Percentiles rank a stretch among this genome's conserved stretches.
phyloP scores from a whole-genome alignment of 148 eudicot genomes.

The Beta vulgaris region DNA sequence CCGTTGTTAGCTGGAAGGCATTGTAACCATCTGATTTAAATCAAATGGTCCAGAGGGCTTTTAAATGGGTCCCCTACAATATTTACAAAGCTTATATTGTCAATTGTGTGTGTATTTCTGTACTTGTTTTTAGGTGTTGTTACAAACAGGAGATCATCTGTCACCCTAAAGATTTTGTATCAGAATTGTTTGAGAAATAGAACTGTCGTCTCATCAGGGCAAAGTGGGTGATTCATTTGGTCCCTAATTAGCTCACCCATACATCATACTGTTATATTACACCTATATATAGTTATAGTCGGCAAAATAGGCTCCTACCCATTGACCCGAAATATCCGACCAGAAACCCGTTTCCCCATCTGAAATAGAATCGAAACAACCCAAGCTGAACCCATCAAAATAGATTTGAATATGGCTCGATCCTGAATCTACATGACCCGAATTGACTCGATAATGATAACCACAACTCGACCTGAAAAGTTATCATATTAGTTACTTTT shows the following conservation, averaged over 20 bases:
- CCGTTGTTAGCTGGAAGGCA: conserved; percentile 36
- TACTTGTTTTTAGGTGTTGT: conserved; percentile 9
- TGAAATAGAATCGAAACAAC: too few species aligned
- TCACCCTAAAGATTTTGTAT: conserved; percentile 14
- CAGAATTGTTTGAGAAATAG: background rate
- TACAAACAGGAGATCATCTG: conserved; percentile 10
- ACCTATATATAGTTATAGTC: too few species aligned
- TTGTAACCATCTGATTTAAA: conserved; percentile 25
- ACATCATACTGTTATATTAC: too few species aligned
- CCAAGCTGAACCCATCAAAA: too few species aligned
- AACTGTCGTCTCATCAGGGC: background rate
- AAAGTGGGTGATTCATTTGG: conserved; percentile 11
- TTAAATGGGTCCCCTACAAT: conserved; percentile 1
- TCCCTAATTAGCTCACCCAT: conserved; percentile 8
- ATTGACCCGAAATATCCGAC: too few species aligned
- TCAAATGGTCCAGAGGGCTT: conserved; percentile 18
- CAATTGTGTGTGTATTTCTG: background rate
- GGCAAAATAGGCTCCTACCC: too few species aligned
- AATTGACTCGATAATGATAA: too few species aligned
- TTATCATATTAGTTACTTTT: too few species aligned
- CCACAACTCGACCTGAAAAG: too few species aligned
- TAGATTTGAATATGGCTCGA: too few species aligned
- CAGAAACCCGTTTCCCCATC: too few species aligned
- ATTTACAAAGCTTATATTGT: background rate
- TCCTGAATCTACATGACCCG: too few species aligned